Base-by-base conservation (phyloP, 1,139 yeast genomes). In the Blastobotrys malaysiensis region DNA sequence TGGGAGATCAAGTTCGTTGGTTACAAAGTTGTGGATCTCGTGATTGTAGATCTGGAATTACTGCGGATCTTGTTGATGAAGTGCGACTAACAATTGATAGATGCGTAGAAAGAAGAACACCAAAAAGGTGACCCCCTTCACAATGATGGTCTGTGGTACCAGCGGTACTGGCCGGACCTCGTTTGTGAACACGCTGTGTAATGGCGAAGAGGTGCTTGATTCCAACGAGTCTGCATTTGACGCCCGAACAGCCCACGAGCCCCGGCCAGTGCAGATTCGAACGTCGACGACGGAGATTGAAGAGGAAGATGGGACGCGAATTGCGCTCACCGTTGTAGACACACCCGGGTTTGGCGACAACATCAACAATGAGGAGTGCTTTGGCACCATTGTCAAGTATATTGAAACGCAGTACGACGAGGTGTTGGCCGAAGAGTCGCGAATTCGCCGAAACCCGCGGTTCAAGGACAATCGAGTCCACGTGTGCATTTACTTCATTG, bases 341-440 rank as follows among this genome's bases (percentile, higher is more conserved):
- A 82, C 97, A 24, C 95, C 93, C 16, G 91, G 90, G 39, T 88
- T 87, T 73, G 95, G 95, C 58, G 87, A 84, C 63, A 79, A 77
- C 59, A 75, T 86, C 63, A 83, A 82, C 65, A 84, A 83, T 71
- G 74, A 80, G 31, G 83, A 82, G 61, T 78, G 88, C 64, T 87
- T 86, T 66, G 78, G 77, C 45, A 87, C 86, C 62, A 84, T 90
- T 59, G 82, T 84, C 54, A 81, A 81, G 59, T 89, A 83, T 69
- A 75, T 90, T 61, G 90, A 86, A 65, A 89, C 85, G 67, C 97
- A 90, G 69, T 89, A 86, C 69, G 97, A 91, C 71, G 90, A 88
- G 65, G 91, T 90, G 49, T 76, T 91, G 63, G 85, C 93, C 14
- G 97, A 91, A 70, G 97, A 91, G 69, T 86, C 96, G 26, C 79